Evolutionary conservation across 2,329 filamentous ascomycete genomes (phyloP).

Genomic region (Aschersonia sp.): DNA sequence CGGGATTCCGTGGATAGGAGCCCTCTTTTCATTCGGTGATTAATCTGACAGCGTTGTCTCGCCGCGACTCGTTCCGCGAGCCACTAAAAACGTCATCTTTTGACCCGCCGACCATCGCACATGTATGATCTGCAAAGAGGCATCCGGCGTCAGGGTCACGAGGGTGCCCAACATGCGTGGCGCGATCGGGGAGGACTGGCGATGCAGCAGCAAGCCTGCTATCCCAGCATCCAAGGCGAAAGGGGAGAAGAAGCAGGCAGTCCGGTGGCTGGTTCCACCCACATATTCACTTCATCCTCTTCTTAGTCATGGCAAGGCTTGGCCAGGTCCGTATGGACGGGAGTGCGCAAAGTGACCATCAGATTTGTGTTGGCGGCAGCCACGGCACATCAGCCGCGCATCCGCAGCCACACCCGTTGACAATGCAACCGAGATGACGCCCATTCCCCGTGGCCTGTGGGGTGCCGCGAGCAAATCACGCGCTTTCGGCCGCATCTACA

Average conservation of each 20-base stretch:
- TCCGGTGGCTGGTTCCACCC: background rate
- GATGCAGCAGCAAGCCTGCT: background rate
- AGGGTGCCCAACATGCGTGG: too few species aligned
- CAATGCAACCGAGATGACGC: background rate
- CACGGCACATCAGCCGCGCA: background rate
- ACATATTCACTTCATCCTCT: background rate
- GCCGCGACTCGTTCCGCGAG: too few species aligned
- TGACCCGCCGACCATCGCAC: too few species aligned
- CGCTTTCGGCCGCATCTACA: background rate
- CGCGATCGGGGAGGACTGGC: background rate
- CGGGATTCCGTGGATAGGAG: too few species aligned
- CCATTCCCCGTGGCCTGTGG: background rate
- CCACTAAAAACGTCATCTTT: too few species aligned
- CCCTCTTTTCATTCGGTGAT: too few species aligned
- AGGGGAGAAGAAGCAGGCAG: background rate
- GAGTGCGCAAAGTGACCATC: background rate
- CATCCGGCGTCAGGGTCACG: too few species aligned
- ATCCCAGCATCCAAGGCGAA: background rate
- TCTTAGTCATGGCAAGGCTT: background rate
- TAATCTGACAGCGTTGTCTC: too few species aligned
- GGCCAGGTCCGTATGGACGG: background rate
- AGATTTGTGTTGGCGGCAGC: background rate
- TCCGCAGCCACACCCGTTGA: background rate
- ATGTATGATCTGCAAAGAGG: too few species aligned
- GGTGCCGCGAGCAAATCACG: conserved; percentile 1